Evolutionary conservation across 306 rosid genomes (phyloP), one percentile per base, ranked within the genome.

Genomic region (Pterocarpus santalinus): DNA sequence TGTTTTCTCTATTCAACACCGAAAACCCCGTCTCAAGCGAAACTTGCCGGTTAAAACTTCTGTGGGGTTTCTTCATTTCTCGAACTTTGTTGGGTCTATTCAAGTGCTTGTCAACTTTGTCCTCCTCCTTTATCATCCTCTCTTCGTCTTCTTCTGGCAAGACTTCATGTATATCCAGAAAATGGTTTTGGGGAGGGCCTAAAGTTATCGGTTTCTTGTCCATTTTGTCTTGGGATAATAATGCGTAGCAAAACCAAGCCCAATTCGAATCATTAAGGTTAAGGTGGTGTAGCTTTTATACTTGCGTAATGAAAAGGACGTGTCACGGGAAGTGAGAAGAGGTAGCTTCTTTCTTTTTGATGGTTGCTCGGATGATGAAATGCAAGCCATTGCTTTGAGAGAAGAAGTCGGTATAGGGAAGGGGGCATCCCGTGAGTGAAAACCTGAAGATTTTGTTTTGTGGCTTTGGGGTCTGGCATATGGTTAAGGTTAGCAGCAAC

Each of bases 1-100:
- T 85, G 0, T 86, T 83, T 36, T 84, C 92, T 52, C 70, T 76
- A 53, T 65, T 81, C 56, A 91, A 86, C 82, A 82, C 89, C 4
- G 92, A 86, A 39, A 91, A 90, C 6, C 95, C 97, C 0, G 98
- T 94, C 84, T 92, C 98, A 2, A 94, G 82, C 1, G 98, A 94
- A 64, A 94, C 88, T 65, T 90, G 95, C 74, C 92, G 70, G 53
- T 79, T 83, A 15, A 94, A 79, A 81, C 87, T 75, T 82, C 87
- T 81, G 8, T 65, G 78, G 5, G 66, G 66, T 35, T 85, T 87
- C 82, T 68, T 92, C 28, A 70, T 22, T 7, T 88, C 89, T 62
- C 91, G 55, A 35, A 56, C 41, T 80, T 70, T 81, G 14, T 55
- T 71, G 38, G 76, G 76, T 83, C 71, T 87, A 39, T 82, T 84